A percentile compares a stretch with the other conserved stretches of the same genome.
phyloP scores from a whole-genome alignment of 192 early-diverging fungal species.

The Geranomyces michiganensis region DNA sequence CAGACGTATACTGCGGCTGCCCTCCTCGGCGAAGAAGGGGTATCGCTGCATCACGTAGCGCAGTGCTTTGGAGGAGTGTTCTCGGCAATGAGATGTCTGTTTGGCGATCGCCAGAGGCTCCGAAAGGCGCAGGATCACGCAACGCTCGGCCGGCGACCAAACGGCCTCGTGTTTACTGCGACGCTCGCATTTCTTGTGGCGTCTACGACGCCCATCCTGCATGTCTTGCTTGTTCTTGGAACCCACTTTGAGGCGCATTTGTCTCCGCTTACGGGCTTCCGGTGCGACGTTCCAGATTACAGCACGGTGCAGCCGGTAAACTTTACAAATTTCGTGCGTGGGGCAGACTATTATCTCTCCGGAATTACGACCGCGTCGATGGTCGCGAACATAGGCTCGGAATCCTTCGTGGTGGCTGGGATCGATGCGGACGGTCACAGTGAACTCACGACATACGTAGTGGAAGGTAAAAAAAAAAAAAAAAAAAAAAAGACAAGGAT shows the following conservation, averaged over 20 bases:
- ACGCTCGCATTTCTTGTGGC: neutral
- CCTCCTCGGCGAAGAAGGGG: neutral
- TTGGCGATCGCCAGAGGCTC: neutral
- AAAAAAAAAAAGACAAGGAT: too few relatives aligned
- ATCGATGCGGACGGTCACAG: neutral
- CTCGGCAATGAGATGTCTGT: slow-evolving; percentile 1
- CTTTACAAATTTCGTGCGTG: neutral
- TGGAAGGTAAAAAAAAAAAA: neutral
- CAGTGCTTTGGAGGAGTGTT: neutral
- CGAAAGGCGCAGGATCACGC: neutral
- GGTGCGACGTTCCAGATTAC: neutral
- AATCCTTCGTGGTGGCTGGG: neutral
- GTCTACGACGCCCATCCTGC: neutral
- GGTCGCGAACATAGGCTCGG: neutral
- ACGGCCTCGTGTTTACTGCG: neutral
- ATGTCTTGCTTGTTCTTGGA: neutral
- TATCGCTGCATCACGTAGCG: slow-evolving; percentile 1
- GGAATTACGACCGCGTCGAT: neutral
- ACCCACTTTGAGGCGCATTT: neutral
- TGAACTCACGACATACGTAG: neutral
- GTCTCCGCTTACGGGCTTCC: neutral
- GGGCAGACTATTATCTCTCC: neutral
- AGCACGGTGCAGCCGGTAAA: neutral
- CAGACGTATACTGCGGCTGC: neutral
- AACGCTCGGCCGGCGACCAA: neutral